Base-by-base conservation (phyloP, 768 basidiomycete species). In the Coprinellus micaceus region DNA sequence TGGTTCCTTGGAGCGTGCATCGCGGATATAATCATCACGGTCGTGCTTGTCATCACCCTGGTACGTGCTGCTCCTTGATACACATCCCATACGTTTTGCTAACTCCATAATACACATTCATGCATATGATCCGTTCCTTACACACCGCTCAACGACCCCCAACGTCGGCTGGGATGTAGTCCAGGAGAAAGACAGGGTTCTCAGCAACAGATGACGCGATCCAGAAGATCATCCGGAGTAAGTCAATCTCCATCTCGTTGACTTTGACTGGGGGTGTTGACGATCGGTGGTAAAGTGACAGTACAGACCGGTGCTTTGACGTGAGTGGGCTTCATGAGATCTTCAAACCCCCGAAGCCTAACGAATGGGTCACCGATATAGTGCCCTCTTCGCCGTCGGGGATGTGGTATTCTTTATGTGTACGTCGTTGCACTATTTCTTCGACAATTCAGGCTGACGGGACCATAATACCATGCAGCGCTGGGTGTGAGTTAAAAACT, bases 281-380 rank as follows among this genome's bases (percentile, higher is more conserved):
- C 10, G 22, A 24, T n/a, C 22, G 4, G 4, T 15, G 24, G 11
- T 37, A 3, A 36, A 74, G 71, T 74, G 63, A 76, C 75, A 5
- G 72, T 78, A 10, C 76, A 77, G 57, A 78, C 77, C 5, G 76
- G 77, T 37, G 67, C 74, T 61, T 60, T 76, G 56, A 74, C 68
- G 73, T 71, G 49, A 11, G 69, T 57, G 9, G 13, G 36, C 4
- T n/a, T n/a, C 4, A 15, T n/a, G 24, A 17, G 15, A 13, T n/a
- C 24, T 43, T 13, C 13, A 3, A 26, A 5, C n/a, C n/a, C n/a
- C n/a, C n/a, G n/a, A n/a, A n/a, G n/a, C n/a, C n/a, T n/a, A 17
- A 9, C 17, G 36, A 37, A 9, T 37, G 17, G 9, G 17, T 17
- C 9, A 17, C 9, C 17, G 36, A 9, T 17, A 37, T 26, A 54